These are phyloP conservation scores for Ganoderma meredithae DNA, from an alignment of 1,284 basidiomycete species.

Conservation along the genomic window DNA sequence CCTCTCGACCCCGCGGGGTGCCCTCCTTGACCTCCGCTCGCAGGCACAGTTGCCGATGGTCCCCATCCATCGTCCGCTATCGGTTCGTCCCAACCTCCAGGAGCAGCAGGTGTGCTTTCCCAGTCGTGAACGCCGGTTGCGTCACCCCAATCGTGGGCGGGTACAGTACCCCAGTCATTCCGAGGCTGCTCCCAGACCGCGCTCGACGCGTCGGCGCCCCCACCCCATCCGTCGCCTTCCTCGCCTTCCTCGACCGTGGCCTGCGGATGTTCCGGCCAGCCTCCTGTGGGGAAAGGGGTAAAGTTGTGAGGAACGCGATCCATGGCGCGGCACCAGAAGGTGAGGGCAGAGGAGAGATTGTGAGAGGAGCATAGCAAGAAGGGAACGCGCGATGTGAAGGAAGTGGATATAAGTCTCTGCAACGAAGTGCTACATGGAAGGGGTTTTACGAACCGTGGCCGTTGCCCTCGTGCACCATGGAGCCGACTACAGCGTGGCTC, in stretches of 20 bases:
- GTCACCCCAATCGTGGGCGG: slow-evolving; percentile 4
- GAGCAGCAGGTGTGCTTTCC: slow-evolving; percentile 15
- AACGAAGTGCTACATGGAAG: slow-evolving; percentile 14
- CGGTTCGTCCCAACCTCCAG: slow-evolving; percentile 18
- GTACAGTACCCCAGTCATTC: background rate
- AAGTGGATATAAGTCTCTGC: slow-evolving; percentile 12
- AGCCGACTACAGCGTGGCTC: slow-evolving; percentile 22
- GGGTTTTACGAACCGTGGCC: slow-evolving; percentile 27
- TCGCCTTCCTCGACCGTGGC: slow-evolving; percentile 22
- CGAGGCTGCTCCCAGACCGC: slow-evolving; percentile 22
- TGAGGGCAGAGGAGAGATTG: slow-evolving; percentile 11
- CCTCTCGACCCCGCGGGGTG: slow-evolving; percentile 12
- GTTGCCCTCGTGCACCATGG: slow-evolving; percentile 20
- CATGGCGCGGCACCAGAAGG: slow-evolving; percentile 25
- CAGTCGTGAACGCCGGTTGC: slow-evolving; percentile 12
- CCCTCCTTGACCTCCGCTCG: slow-evolving; percentile 10
- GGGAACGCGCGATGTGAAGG: slow-evolving; percentile 12
- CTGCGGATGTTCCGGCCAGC: slow-evolving; percentile 31
- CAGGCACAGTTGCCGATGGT: slow-evolving; percentile 7
- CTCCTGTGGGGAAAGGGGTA: slow-evolving; percentile 29
- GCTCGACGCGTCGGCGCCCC: slow-evolving; percentile 14
- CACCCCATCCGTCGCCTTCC: slow-evolving; percentile 26
- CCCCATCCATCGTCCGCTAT: slow-evolving; percentile 14
- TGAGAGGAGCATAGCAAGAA: background rate
- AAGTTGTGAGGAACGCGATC: slow-evolving; percentile 26